phyloP scores from a whole-genome alignment of 495 filamentous ascomycete genomes.

The Daldinia vernicosa region DNA sequence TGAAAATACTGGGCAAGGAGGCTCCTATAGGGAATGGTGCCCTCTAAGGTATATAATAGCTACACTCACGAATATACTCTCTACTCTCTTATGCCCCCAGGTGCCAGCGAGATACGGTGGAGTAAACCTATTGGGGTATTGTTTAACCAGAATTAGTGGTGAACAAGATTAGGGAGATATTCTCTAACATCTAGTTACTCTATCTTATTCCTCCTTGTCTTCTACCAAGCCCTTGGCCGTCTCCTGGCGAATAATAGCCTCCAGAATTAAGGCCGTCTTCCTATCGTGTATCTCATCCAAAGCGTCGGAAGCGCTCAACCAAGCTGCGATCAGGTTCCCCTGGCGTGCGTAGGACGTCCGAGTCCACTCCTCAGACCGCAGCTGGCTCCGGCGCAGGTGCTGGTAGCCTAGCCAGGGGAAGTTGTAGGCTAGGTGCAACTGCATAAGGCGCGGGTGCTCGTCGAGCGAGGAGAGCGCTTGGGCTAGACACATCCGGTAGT shows the following conservation, averaged over 20 bases:
- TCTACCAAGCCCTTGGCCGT: conserved; percentile 8
- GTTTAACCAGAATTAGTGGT: too few relatives aligned
- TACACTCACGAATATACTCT: neutral
- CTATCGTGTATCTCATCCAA: conserved; percentile 38
- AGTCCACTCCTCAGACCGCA: conserved; percentile 21
- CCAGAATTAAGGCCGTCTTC: conserved; percentile 26
- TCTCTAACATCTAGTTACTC: neutral
- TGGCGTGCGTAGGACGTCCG: conserved; percentile 21
- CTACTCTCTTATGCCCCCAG: too few relatives aligned
- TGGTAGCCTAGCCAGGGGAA: conserved; percentile 37
- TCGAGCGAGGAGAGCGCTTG: conserved; percentile 31
- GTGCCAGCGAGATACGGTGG: too few relatives aligned
- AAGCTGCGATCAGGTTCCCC: conserved; percentile 35
- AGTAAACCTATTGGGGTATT: too few relatives aligned
- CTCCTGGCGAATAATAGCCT: conserved; percentile 19
- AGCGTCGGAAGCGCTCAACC: conserved; percentile 27
- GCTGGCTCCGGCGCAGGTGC: conserved; percentile 9
- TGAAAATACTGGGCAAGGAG: conserved; percentile 46
- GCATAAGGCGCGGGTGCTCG: conserved; percentile 36
- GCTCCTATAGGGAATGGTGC: neutral
- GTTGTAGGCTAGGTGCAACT: conserved; percentile 35
- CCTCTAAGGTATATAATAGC: neutral
- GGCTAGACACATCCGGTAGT: conserved; percentile 24
- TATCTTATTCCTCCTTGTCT: conserved; percentile 6
- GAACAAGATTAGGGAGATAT: neutral